Base-by-base conservation (phyloP, 768 basidiomycete species). In the Mycena vulgaris region DNA sequence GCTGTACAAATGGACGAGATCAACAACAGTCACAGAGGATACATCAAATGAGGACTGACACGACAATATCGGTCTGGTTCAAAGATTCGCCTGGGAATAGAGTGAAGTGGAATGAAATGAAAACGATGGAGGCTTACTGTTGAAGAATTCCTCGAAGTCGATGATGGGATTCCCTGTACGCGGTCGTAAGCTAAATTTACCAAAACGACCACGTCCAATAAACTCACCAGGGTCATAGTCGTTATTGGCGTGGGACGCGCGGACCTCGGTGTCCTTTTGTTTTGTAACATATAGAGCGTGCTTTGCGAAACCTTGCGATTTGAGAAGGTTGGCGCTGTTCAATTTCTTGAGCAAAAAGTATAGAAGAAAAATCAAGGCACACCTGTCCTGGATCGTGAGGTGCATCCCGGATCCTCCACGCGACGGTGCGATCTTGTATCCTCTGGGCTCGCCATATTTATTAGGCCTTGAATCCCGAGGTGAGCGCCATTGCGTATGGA, bases 261-360 rank as follows among this genome's bases (percentile, higher is more conserved):
- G 78, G 5, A 83, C 86, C 75, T 89, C 88, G 0, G 82, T 83
- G 31, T 89, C 88, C 74, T 89, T 87, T 49, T 83, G 82, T 69
- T 78, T 78, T 27, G 86, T 83, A 6, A 89, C 80, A 5, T 84
- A 84, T n/a, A 88, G 76, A 56, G 84, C 84, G 75, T 88, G 84
- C 31, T 85, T 84, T 6, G 88, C 88, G 84, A 88, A 89, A 64
- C 88, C 84, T 23, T 82, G 85, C 48, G 87, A 88, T 45, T 86
- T 83, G 64, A 87, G 77, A 16, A 87, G 80, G 11, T 87, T 83
- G 17, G 68, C 42, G 21, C 72, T 69, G 28, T 4, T 39, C 7
- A 19, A n/a, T 59, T 40, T 70, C 35, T 58, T 63, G 19, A 51
- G 59, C 33, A 11, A 42, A 28, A 21, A 5, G 23, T 10, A 8